Evolutionary conservation across 192 early-diverging fungal species (phyloP), one percentile per base, ranked within the genome.

Genomic region (Coemansia furcata): DNA sequence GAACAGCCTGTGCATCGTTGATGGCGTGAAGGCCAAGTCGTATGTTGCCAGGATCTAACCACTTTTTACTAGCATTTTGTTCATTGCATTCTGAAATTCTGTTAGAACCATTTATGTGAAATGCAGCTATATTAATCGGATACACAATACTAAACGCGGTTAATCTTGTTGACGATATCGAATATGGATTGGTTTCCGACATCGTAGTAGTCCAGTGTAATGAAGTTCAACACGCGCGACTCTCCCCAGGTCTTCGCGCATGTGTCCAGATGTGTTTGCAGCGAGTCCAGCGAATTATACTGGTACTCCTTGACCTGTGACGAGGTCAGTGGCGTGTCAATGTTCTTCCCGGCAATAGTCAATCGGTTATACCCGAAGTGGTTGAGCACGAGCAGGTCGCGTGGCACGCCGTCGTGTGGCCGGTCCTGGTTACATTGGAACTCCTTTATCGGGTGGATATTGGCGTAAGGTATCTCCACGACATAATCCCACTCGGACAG

Each of bases 1-100:
- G 55, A 86, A 94, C 78, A 97, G 97, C 73, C 88, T 91, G 0
- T 88, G 88, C 57, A 78, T 99, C 14, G 91, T 93, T 68, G 90
- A 98, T 68, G 94, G 94, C 29, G 86, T 94, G 36, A 85, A 84
- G 11, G 57, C 50, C 15, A 32, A 23, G 8, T 58, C 72, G 10
- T 44, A 65, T n/a, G 60, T 67, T 11, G 47, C 57, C 47, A 71
- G 47, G 42, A 47, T 73, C 36, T 79, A 67, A 30, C 21, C 19
- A 19, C 3, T 69, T 65, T 30, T 71, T 33, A 15, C 2, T 44
- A 23, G 46, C 10, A 12, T 32, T 30, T 47, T 19, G 10, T 21
- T 23, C 21, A 19, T 4, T 54, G 23, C 44, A 17, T 19, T 47
- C 23, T 26, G 15, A 26, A 54, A 54, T 12, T 30, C 30, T 54